Evolutionary conservation across 208 protist genomes (phyloP).

Genomic region (Trypanosoma platydactyli): DNA sequence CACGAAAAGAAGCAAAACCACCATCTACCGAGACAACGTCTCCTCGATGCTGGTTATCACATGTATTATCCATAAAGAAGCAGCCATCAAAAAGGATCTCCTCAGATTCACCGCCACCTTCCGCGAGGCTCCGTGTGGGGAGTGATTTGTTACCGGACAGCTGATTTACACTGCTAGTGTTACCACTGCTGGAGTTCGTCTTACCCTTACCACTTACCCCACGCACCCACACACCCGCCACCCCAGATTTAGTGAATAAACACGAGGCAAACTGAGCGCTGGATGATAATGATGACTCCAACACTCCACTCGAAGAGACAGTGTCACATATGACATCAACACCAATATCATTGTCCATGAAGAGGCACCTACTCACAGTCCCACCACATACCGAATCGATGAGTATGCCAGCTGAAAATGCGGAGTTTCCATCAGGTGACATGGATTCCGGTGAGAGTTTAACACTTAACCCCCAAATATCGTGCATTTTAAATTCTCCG

Average conservation of each 20-base stretch:
- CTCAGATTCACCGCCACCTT: neutral
- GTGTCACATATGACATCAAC: slow-evolving; percentile 58
- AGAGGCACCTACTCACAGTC: slow-evolving; percentile 46
- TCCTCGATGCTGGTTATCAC: slow-evolving; percentile 32
- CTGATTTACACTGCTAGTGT: too few species aligned
- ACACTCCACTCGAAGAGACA: neutral
- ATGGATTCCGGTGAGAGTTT: slow-evolving; percentile 43
- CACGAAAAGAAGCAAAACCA: slow-evolving; percentile 55
- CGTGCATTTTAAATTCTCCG: slow-evolving; percentile 35
- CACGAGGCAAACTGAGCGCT: slow-evolving; percentile 7
- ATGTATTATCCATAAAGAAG: slow-evolving; percentile 60
- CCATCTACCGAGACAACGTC: slow-evolving; percentile 61
- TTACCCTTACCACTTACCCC: neutral
- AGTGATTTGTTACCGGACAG: neutral
- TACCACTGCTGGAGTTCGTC: neutral
- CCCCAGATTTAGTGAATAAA: slow-evolving; percentile 29
- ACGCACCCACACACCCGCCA: slow-evolving; percentile 64
- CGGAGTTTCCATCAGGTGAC: neutral
- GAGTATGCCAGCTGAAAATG: slow-evolving; percentile 52
- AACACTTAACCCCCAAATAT: slow-evolving; percentile 28
- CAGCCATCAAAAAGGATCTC: slow-evolving; percentile 50
- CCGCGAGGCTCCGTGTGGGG: neutral
- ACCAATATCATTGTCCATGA: slow-evolving; percentile 73
- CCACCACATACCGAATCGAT: slow-evolving; percentile 42
- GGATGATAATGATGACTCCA: neutral